Base-by-base conservation (phyloP, 495 filamentous ascomycete genomes). In the Chaetomidium leptoderma region DNA sequence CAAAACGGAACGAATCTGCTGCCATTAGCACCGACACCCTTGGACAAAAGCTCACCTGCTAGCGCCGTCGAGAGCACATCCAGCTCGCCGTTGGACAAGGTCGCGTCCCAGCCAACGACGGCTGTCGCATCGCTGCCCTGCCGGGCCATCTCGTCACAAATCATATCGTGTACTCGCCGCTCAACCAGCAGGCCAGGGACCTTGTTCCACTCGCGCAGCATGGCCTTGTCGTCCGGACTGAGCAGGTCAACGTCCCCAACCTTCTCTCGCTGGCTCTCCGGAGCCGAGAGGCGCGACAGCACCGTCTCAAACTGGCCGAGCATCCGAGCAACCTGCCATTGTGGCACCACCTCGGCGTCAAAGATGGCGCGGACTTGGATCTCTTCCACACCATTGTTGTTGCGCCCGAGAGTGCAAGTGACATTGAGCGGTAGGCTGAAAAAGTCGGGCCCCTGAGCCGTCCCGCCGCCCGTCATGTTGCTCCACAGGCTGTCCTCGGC, bases 81-180 rank as follows among this genome's bases (percentile, higher is more conserved):
- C 39, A 67, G 45, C 45, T 65, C 59, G 23, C 51, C 40, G 47
- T 57, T 53, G 17, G 63, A 54, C 39, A 67, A 26, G 13, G 42
- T 61, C 9, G 21, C 65, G 37, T 62, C 64, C 55, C 64, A 67
- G 11, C 53, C 64, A 3, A 66, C 53, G 4, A 63, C 64, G 4
- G 55, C 56, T 2, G 57, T 24, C 30, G 17, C 10, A 26, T 21
- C 21, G 10, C 27, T 11, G 9, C 54, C 56, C 4, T 39, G 48
- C 2, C 37, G 36, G 17, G 42, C 27, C n/a, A 59, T 58, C 53
- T 79, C 69, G 29, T 81, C 73, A 3, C 68, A 59, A 35, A 86
- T 78, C 1, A 80, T 53, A 5, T 82, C 76, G 48, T 84, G 78
- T 19, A 84, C 75, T 52, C 78, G 80, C 19, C 64, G 63, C 40